Conservation (phyloP, 1,139 yeast species). For the Sugiyamaella pinicola region DNA sequence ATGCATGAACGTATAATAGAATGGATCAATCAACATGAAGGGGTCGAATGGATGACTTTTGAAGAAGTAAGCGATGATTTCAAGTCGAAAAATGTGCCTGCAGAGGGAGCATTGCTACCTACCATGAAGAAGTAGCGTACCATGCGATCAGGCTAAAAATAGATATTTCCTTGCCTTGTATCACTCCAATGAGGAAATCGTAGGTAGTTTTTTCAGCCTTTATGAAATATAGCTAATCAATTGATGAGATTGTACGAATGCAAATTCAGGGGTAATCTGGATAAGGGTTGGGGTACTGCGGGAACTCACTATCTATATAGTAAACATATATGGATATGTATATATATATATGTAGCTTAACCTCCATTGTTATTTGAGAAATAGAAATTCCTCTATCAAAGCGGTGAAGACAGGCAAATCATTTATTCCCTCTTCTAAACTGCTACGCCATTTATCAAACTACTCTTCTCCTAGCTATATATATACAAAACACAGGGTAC, state of each 20-base stretch:
- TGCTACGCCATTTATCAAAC: no score
- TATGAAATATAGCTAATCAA: not conserved
- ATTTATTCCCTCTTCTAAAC: no score
- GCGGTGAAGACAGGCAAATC: no score
- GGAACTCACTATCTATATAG: not conserved
- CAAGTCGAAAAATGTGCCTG: conserved; percentile 23
- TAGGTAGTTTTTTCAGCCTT: no score
- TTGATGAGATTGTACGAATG: not conserved
- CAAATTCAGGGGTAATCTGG: not conserved
- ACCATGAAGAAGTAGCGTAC: not conserved
- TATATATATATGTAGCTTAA: no score
- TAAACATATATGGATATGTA: no score
- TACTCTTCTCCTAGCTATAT: no score
- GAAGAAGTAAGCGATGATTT: conserved; percentile 41
- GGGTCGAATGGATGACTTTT: conserved; percentile 45
- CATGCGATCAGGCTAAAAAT: no score
- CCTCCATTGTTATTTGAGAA: no score
- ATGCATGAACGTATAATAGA: conserved; percentile 44
- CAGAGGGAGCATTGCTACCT: conserved; percentile 9
- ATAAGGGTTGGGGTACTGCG: not conserved
- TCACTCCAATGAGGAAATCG: no score
- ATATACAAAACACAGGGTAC: not conserved
- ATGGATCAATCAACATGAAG: conserved; percentile 41
- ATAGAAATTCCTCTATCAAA: no score
- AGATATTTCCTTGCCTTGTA: no score